Base-by-base conservation (phyloP, 306 rosid genomes). In the Gleditsia sinensis region DNA sequence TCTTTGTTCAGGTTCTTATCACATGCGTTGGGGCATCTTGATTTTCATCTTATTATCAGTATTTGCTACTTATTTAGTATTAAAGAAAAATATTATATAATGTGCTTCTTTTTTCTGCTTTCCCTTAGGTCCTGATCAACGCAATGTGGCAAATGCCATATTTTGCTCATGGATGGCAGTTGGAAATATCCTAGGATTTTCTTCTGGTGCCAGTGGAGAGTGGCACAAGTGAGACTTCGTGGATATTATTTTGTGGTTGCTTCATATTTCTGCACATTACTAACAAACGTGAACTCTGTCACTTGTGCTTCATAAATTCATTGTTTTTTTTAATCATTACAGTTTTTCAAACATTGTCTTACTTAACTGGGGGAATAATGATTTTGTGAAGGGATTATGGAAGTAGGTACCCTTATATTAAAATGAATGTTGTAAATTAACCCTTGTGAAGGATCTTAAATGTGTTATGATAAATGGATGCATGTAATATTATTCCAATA, bases 111-210 rank as follows among this genome's bases (percentile, higher is more conserved):
- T 51, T 55, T 49, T 32, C 64, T n/a, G n/a, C n/a, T 61, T 75
- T 46, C 59, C 67, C 34, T 51, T 79, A 95, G 99, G 97, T 78
- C 92, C 99, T 28, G 96, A 92, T 75, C 99, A 95, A 83, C 92
- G 90, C 63, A 92, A 92, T 85, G 86, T 87, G 9, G 83, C 99
- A 79, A 95, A 95, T 87, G 93, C 99, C 75, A 70, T 95, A 75
- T 92, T 95, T 87, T 95, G 99, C 87, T 90, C 94, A 33, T 94
- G 99, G 99, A 95, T 95, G 99, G 99, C 99, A 23, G 96, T 85
- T 78, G 99, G 99, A 54, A 95, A 95, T 85, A 92, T 95, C 75
- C 85, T 95, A 32, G 99, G 99, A 73, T 95, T 88, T 88, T 95
- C 99, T 43, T 77, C 98, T 36, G 99, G 99, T 64, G 90, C 99